Conservation (phyloP, 805 yeast genomes). For the Kluyveromyces siamensis region DNA sequence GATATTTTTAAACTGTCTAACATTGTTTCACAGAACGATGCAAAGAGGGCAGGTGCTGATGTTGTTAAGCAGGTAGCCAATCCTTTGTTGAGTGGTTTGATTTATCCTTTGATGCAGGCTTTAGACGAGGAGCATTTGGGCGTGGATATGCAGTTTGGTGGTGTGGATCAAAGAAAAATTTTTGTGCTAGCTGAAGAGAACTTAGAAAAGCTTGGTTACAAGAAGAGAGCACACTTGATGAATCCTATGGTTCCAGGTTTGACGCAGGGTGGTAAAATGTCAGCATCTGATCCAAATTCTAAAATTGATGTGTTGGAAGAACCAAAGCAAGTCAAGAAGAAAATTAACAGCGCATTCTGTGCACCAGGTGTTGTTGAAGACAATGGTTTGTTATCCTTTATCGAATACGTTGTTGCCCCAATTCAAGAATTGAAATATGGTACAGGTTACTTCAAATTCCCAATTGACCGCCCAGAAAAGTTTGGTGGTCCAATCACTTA, state of each 20-base stretch:
- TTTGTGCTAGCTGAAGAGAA: slow-evolving; percentile 95
- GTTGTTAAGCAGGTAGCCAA: slow-evolving; percentile 96
- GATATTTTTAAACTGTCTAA: slow-evolving; percentile 84
- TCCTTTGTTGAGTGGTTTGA: slow-evolving; percentile 86
- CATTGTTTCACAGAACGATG: slow-evolving; percentile 85
- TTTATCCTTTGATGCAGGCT: slow-evolving; percentile 98
- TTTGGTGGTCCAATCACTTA: slow-evolving; percentile 90
- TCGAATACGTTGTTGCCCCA: slow-evolving; percentile 79
- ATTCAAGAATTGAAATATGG: slow-evolving; percentile 67
- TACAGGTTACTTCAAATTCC: slow-evolving; percentile 51
- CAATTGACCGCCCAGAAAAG: slow-evolving; percentile 86
- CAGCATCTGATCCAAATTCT: slow-evolving; percentile 97
- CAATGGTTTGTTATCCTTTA: slow-evolving; percentile 82
- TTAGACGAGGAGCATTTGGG: slow-evolving; percentile 86
- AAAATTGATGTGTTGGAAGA: slow-evolving; percentile 90
- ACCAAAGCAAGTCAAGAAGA: slow-evolving; percentile 81
- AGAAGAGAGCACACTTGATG: slow-evolving; percentile 97
- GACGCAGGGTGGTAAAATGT: slow-evolving; percentile 96
- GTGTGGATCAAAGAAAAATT: slow-evolving; percentile 97
- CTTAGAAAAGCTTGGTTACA: slow-evolving; percentile 79
- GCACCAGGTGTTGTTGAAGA: slow-evolving; percentile 90
- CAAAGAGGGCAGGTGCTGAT: slow-evolving; percentile 98
- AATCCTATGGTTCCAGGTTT: slow-evolving; percentile 98
- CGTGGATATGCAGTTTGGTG: slow-evolving; percentile 95
- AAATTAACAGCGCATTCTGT: slow-evolving; percentile 86